Conservation (phyloP, 176 grass and related monocot species). For the Cenchrus purpureus region DNA sequence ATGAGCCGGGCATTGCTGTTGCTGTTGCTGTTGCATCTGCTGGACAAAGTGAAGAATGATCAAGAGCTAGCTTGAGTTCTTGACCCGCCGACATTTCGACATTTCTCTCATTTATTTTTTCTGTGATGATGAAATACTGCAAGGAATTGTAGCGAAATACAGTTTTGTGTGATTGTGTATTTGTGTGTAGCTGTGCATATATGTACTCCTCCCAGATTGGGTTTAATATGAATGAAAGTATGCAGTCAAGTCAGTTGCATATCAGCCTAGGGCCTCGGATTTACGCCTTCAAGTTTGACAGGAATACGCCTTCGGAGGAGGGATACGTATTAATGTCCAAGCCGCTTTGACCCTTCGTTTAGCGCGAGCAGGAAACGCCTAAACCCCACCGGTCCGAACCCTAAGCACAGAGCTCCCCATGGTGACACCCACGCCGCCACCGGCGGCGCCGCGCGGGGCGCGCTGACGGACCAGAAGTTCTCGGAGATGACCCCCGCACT, state of each 20-base stretch:
- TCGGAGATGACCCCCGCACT: slow-evolving; percentile 64
- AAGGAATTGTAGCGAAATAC: neutral
- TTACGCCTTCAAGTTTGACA: neutral
- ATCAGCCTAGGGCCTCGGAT: neutral
- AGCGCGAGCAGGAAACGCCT: neutral
- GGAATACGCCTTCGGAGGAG: neutral
- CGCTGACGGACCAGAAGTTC: slow-evolving; percentile 70
- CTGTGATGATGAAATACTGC: neutral
- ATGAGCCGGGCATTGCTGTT: slow-evolving; percentile 4
- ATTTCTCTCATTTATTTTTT: neutral
- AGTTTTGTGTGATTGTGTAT: neutral
- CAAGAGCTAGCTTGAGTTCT: neutral
- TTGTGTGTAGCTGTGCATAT: neutral
- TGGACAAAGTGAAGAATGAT: slow-evolving; percentile 26
- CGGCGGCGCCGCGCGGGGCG: slow-evolving; percentile 51
- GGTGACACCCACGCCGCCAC: slow-evolving; percentile 33
- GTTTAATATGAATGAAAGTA: neutral
- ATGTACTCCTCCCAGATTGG: neutral
- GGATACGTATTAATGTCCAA: neutral
- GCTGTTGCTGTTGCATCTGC: neutral
- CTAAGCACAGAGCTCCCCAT: slow-evolving; percentile 35
- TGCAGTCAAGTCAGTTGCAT: neutral
- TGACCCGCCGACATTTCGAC: neutral
- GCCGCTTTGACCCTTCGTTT: neutral
- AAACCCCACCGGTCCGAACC: neutral